phyloP scores from a whole-genome alignment of 257 asterid genomes.

The Lycium barbarum region DNA sequence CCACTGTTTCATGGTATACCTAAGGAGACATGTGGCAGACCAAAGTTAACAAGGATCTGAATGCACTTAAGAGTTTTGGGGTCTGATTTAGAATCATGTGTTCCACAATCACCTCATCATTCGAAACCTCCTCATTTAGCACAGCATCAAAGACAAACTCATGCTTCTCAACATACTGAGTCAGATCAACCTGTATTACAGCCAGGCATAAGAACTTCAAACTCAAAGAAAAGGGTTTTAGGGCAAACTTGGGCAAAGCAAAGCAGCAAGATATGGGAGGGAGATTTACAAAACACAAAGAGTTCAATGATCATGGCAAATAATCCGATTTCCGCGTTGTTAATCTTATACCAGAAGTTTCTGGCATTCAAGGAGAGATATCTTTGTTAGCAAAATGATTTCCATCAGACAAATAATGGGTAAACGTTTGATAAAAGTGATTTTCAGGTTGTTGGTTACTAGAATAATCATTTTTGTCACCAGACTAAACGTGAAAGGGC shows the following conservation, averaged over 20 bases:
- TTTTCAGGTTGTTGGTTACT: neutral
- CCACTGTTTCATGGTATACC: constrained; percentile 66
- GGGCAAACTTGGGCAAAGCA: neutral
- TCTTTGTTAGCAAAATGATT: constrained; percentile 10
- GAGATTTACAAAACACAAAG: constrained; percentile 16
- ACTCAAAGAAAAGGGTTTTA: neutral
- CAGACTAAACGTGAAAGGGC: neutral
- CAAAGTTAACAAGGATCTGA: constrained; percentile 24
- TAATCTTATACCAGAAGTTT: neutral
- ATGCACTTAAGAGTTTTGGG: constrained; percentile 18
- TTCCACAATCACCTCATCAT: constrained; percentile 79
- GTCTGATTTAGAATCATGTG: neutral
- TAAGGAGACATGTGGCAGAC: constrained; percentile 36
- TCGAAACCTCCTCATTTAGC: constrained; percentile 94
- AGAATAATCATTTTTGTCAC: neutral
- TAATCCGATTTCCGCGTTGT: neutral
- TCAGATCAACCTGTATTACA: constrained; percentile 83
- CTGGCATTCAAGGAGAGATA: constrained; percentile 22
- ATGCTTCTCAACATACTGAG: constrained; percentile 95
- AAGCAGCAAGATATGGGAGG: neutral
- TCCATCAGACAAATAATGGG: neutral
- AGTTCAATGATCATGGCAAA: constrained; percentile 12
- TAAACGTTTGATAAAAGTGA: neutral
- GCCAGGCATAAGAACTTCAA: constrained; percentile 32
- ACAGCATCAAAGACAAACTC: constrained; percentile 99